These are phyloP conservation scores for Parathielavia appendiculata DNA, from an alignment of 495 filamentous ascomycete species.

Conservation along the genomic window DNA sequence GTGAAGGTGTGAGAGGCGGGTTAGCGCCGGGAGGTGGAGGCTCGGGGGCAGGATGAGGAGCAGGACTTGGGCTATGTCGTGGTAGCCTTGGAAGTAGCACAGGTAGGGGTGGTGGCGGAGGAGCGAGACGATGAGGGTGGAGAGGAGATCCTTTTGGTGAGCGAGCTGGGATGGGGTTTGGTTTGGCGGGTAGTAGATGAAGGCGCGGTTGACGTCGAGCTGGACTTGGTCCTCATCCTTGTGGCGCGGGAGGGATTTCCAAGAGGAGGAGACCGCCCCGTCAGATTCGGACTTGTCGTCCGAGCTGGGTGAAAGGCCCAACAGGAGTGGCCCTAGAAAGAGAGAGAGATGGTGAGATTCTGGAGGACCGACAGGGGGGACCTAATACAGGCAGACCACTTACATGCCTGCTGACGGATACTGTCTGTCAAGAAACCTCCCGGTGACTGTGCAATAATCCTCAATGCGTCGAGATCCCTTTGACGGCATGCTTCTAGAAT, in stretches of 20 bases:
- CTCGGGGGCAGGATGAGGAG: slow-evolving; percentile 68
- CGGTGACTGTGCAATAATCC: slow-evolving; percentile 60
- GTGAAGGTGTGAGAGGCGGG: slow-evolving; percentile 76
- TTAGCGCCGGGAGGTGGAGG: slow-evolving; percentile 50
- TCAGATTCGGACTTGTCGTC: slow-evolving; percentile 12
- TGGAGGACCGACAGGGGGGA: not conserved
- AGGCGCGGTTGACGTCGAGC: slow-evolving; percentile 90
- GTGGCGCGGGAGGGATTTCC: slow-evolving; percentile 59
- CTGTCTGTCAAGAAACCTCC: slow-evolving; percentile 76
- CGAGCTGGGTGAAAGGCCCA: slow-evolving; percentile 47
- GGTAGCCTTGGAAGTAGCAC: slow-evolving; percentile 96
- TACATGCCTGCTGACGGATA: slow-evolving; percentile 80
- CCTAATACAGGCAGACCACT: slow-evolving; percentile 35
- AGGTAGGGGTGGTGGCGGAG: slow-evolving; percentile 79
- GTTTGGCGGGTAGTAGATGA: slow-evolving; percentile 82
- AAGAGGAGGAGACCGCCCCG: slow-evolving; percentile 32
- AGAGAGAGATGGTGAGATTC: slow-evolving; percentile 6
- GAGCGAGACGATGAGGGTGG: slow-evolving; percentile 66
- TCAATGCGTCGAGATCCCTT: slow-evolving; percentile 57
- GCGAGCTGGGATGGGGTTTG: slow-evolving; percentile 55
- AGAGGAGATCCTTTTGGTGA: slow-evolving; percentile 64
- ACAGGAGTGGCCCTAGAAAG: slow-evolving; percentile 67
- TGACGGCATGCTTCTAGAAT: slow-evolving; percentile 66
- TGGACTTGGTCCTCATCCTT: slow-evolving; percentile 83
- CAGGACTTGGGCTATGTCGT: slow-evolving; percentile 97